A percentile compares a stretch with the other conserved stretches of the same genome.
Conservation (phyloP, 2,329 filamentous ascomycete species). For the Chaetomium globosum region DNA sequence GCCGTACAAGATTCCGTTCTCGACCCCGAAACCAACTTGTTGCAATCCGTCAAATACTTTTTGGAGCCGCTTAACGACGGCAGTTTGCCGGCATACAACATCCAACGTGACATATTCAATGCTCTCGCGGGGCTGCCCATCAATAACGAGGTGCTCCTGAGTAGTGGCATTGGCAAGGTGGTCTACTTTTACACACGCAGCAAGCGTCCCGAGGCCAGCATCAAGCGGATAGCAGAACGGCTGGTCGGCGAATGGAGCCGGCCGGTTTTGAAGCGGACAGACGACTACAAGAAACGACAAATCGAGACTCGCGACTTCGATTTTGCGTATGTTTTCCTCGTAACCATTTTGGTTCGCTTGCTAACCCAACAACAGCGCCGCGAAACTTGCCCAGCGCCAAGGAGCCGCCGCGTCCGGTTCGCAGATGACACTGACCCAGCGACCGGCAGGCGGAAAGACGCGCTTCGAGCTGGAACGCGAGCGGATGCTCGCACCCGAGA, state of each 20-base stretch:
- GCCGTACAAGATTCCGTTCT: conserved; percentile 81
- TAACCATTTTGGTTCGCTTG: neutral
- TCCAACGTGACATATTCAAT: conserved; percentile 90
- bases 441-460: conserved; percentile 48
- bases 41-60: conserved; percentile 96
- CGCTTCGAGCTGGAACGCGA: conserved; percentile 57
- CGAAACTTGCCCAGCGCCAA: conserved; percentile 56
- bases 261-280: conserved; percentile 88
- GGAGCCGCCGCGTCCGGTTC: conserved; percentile 47
- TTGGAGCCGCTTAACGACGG: conserved; percentile 93
- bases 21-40: conserved; percentile 91
- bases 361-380: conserved; percentile 47
- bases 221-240: conserved; percentile 91
- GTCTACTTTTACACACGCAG: conserved; percentile 96
- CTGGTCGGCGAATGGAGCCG: conserved; percentile 95
- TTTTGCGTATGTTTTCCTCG: conserved; percentile 56
- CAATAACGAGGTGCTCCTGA: conserved; percentile 85
- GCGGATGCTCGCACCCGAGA: conserved; percentile 59
- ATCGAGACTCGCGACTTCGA: conserved; percentile 66
- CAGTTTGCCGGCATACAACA: conserved; percentile 92
- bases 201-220: conserved; percentile 81
- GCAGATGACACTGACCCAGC: conserved; percentile 55
- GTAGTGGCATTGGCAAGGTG: conserved; percentile 93
- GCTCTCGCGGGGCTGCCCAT: conserved; percentile 80
- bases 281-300: conserved; percentile 87